phyloP scores from a whole-genome alignment of 176 grass and related monocot genomes.

The Aegilops longissima region DNA sequence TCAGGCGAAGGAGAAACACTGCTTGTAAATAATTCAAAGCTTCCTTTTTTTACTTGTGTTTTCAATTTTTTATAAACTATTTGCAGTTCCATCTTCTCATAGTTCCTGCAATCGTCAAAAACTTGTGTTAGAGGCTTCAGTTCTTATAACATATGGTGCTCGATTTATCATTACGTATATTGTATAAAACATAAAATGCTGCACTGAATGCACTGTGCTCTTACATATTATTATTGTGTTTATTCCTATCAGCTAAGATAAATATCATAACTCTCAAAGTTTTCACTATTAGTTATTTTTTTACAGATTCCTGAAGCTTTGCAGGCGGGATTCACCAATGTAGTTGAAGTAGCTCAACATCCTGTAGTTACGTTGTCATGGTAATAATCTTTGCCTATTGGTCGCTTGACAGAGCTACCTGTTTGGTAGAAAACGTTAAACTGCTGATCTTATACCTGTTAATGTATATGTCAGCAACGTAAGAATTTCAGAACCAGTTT shows the following conservation, averaged over 20 bases:
- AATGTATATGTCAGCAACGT: background rate
- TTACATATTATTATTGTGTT: constrained; percentile 7
- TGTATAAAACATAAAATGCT: constrained; percentile 16
- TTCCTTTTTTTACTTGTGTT: constrained; percentile 29
- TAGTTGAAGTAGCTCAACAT: constrained; percentile 71
- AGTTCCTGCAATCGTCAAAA: constrained; percentile 19
- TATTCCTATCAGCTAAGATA: constrained; percentile 19
- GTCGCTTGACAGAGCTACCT: background rate
- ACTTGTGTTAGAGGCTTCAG: background rate
- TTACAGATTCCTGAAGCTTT: constrained; percentile 90
- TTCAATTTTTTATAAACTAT: background rate
- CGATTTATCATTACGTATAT: background rate
- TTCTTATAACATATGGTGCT: constrained; percentile 3
- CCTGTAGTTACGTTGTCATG: constrained; percentile 89
- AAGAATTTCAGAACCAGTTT: background rate
- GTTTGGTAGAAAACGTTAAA: background rate
- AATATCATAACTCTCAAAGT: constrained; percentile 18
- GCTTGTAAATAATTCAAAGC: constrained; percentile 63
- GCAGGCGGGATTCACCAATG: constrained; percentile 66
- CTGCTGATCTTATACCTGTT: constrained; percentile 9
- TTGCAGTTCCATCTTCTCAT: constrained; percentile 26
- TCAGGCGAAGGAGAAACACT: constrained; percentile 95
- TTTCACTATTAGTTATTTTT: constrained; percentile 32
- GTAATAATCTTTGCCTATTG: constrained; percentile 46
- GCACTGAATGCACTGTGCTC: constrained; percentile 2